Evolutionary conservation across 2,329 filamentous ascomycete species (phyloP), one percentile per base, ranked within the genome.

Genomic region (Fusarium stilboides): DNA sequence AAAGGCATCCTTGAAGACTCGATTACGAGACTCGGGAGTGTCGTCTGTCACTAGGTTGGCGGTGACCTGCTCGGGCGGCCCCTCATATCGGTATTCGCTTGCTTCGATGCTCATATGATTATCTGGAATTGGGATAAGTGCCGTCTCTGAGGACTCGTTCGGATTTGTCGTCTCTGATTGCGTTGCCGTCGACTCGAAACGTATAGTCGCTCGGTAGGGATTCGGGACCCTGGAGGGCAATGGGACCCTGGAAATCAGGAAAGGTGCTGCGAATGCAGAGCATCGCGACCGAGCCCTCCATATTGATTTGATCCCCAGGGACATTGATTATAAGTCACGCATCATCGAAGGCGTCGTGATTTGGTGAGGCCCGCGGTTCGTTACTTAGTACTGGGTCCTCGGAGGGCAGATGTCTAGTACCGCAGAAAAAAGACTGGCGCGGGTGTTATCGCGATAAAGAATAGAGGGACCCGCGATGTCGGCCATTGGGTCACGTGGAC

Each of bases 291-390:
- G 77, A 74, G 77, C 78, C 78, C 81, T 80, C 81, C 80, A 82
- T 77, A 77, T 64, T 74, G 78, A 77, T 70, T 77, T 79, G 80
- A 82, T 79, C 78, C 81, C 81, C 76, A 81, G 77, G 77, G 78
- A 82, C 83, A 85, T 84, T 80, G 73, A 76, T 80, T 79, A 83
- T 82, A 72, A 77, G 59, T 57, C 72, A 74, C 60, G 68, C 81
- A 84, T 84, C 49, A 66, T 78, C 63, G 60, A 55, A 43, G 36
- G 17, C 13, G 58, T 43, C 39, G 45, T 62, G 15, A 47, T 62
- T 17, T 54, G 44, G 20, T 52, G 51, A 47, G 26, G 52, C 62
- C 54, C 50, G 53, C 45, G 56, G 37, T 59, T 61, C 14, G 58
- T 69, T 47, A 47, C 34, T 55, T 54, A 50, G 28, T 62, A 57